Evolutionary conservation across 1,139 yeast species (phyloP).

Genomic region (Suhomyces chickasaworum): DNA sequence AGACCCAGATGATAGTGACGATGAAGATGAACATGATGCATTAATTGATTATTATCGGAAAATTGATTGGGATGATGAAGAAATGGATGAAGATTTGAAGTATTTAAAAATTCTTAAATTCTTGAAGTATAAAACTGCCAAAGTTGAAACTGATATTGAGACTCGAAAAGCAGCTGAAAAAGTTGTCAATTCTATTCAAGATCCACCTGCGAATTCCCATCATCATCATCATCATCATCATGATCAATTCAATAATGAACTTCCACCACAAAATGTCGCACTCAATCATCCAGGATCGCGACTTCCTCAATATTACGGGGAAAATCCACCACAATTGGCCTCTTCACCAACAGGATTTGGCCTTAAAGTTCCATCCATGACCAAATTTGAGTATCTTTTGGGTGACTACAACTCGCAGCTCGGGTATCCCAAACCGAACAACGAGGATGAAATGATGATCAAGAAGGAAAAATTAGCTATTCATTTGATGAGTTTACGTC

Average conservation of each 20-base stretch:
- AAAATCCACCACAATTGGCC: slow-evolving; percentile 8
- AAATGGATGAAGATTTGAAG: slow-evolving; percentile 52
- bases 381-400: slow-evolving; percentile 34
- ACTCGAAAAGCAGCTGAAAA: slow-evolving; percentile 14
- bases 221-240: no score
- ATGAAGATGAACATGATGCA: slow-evolving; percentile 28
- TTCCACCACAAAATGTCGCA: not conserved
- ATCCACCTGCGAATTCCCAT: slow-evolving; percentile 1
- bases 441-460: slow-evolving; percentile 28
- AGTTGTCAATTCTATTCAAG: slow-evolving; percentile 9
- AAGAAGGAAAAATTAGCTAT: slow-evolving; percentile 41
- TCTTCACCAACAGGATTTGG: slow-evolving; percentile 14
- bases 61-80: slow-evolving; percentile 55
- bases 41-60: slow-evolving; percentile 24
- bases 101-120: slow-evolving; percentile 47
- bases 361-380: slow-evolving; percentile 29
- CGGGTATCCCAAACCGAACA: slow-evolving; percentile 16
- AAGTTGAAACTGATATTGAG: slow-evolving; percentile 10
- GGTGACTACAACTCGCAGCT: slow-evolving; percentile 24
- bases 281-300: not conserved
- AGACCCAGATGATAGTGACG: slow-evolving; percentile 41
- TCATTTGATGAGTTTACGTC: slow-evolving; percentile 32
- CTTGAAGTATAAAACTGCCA: slow-evolving; percentile 40
- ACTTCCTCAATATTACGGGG: slow-evolving; percentile 10
- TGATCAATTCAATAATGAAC: not conserved